Base-by-base conservation (phyloP, 371 early-diverging fungal species). In the Mucor indicus region DNA sequence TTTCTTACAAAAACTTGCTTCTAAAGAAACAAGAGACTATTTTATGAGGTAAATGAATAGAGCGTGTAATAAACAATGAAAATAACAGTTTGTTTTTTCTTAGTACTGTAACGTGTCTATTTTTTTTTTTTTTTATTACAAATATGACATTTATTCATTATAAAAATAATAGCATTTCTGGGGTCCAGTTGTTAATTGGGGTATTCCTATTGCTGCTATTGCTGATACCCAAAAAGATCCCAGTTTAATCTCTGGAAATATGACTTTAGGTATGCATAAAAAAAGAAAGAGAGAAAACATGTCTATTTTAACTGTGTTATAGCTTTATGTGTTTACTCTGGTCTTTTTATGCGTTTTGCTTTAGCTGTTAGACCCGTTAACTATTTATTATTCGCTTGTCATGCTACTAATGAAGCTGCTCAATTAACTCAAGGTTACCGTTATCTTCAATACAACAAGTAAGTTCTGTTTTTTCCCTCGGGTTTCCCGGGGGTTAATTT, bases 151-250 rank as follows among this genome's bases (percentile, higher is more conserved):
- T n/a, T n/a, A n/a, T n/a, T n/a, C n/a, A n/a, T n/a, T n/a, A n/a
- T n/a, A n/a, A n/a, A n/a, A n/a, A 20, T 30, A 30, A 46, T 66
- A 85, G 86, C 93, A 92, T 57, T 92, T 92, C 62, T 92, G 93
- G 93, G 93, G 93, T 41, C 92, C 93, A 42, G 87, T 91, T 25
- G 96, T 92, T 44, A 98, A 96, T 81, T 98, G 98, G 98, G 97
- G 97, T 48, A 81, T 98, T 44, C 98, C 98, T 38, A 56, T 93
- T 35, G 98, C 98, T 22, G 98, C 96, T 25, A 89, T 97, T 48
- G 89, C 93, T 30, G 98, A 98, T 69, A 83, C 83, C 53, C 79
- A 87, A 51, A 93, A 96, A 72, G 87, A 88, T 56, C 92, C 97
- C 15, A 93, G 93, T 53, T 66, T 87, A 62, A 98, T 98, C 63